Evolutionary conservation across 331 rosid genomes (phyloP), one percentile per base, ranked within the genome.

Genomic region (Cucumis variabilis): DNA sequence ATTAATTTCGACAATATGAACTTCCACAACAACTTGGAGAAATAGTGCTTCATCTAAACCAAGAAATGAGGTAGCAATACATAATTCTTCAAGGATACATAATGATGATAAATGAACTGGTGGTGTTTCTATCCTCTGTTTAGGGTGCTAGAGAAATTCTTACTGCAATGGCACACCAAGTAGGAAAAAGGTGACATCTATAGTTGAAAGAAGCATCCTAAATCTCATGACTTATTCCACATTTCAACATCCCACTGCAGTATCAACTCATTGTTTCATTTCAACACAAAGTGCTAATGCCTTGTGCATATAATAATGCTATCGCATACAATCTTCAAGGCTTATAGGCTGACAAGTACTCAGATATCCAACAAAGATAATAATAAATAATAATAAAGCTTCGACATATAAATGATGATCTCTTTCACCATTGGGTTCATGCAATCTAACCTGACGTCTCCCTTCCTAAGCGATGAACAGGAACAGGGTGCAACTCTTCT

Each of bases 381-480:
- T 41, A 33, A 13, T 60, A 82, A 28, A 60, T 82, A 33, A 4
- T 13, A 82, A 62, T 63, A 33, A 21, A 63, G 74, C 37, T 19
- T 63, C 73, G 2, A 23, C 86, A 20, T 8, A 23, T 82, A 37
- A 63, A 63, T 23, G 23, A 15, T 20, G 19, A 50, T 85, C 68
- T 82, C 86, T 24, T 68, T 78, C 75, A 71, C 87, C 71, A 44
- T 23, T 11, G 20, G 65, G 78, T 75, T 23, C 44, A 51, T 78
- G 78, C 80, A 69, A 80, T 68, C 88, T 88, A 89, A 97, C 99
- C 99, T 94, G 99, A 97, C 79, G 99, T 95, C 76, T 98, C 99
- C 91, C 99, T 93, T 86, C 98, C 98, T 44, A 97, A 90, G 76
- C 98, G 99, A 92, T 97, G 99, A 84, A 93, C 99, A 28, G 98